phyloP scores from a whole-genome alignment of 768 basidiomycete genomes.

The Boletus edulis region DNA sequence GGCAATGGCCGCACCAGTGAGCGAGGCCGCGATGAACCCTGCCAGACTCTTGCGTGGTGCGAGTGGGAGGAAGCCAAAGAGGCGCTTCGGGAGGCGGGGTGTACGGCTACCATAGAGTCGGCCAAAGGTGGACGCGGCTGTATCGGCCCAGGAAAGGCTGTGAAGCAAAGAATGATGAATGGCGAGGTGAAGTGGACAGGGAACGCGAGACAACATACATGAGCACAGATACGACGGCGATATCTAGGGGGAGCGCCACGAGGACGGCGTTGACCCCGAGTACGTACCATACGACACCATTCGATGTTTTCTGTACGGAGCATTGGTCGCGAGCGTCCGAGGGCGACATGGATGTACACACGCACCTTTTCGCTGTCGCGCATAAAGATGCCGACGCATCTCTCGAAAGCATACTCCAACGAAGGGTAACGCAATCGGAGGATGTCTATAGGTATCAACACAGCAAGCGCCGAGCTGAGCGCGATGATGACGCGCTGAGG shows the following conservation, averaged over 20 bases:
- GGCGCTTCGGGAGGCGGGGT: constrained; percentile 51
- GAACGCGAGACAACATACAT: constrained; percentile 54
- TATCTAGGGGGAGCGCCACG: constrained; percentile 73
- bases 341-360: not conserved
- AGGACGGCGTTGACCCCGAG: constrained; percentile 81
- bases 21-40: constrained; percentile 73
- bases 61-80: constrained; percentile 55
- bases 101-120: constrained; percentile 78
- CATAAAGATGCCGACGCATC: constrained; percentile 78
- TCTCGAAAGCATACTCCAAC: constrained; percentile 73
- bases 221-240: constrained; percentile 86
- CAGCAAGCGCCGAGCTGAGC: constrained; percentile 62
- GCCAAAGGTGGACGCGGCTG: constrained; percentile 88
- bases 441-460: constrained; percentile 73
- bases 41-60: constrained; percentile 83
- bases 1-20: constrained; percentile 69
- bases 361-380: constrained; percentile 78
- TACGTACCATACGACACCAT: constrained; percentile 90
- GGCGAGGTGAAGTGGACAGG: not conserved
- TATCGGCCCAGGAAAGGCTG: constrained; percentile 95
- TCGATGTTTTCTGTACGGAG: constrained; percentile 49
- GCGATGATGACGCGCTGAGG: constrained; percentile 53
- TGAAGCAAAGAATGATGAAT: not conserved
- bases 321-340: not conserved
- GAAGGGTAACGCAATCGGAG: constrained; percentile 63